These are phyloP conservation scores for Aspergillus chevalieri DNA, from an alignment of 2,329 filamentous ascomycete species.

Conservation along the genomic window DNA sequence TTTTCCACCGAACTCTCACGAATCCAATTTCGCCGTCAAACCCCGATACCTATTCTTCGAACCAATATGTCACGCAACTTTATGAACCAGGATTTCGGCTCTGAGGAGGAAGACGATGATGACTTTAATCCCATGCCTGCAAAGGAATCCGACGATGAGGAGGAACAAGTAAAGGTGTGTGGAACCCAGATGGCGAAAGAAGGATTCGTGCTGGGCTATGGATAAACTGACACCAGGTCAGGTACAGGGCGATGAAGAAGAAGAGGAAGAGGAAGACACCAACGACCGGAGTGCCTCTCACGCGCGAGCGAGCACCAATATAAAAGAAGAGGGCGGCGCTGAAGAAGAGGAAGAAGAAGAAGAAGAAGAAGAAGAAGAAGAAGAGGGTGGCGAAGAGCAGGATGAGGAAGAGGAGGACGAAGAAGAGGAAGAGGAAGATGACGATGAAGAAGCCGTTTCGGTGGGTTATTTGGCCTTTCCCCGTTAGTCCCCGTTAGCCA, in stretches of 20 bases:
- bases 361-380: conserved; percentile 35
- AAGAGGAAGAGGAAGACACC: conserved; percentile 37
- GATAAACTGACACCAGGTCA: conserved; percentile 10
- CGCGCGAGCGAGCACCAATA: conserved; percentile 28
- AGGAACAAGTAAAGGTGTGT: conserved; percentile 30
- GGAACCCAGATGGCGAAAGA: conserved; percentile 9
- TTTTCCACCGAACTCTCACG: not conserved
- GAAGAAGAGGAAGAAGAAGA: conserved; percentile 38
- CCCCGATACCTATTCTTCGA: not conserved
- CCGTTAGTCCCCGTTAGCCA: not conserved
- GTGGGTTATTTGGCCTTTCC: conserved; percentile 24
- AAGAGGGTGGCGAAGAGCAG: conserved; percentile 61
- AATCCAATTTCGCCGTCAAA: not conserved
- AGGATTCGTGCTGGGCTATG: conserved; percentile 17
- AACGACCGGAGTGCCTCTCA: conserved; percentile 42
- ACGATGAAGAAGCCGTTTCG: conserved; percentile 55
- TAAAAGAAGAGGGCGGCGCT: conserved; percentile 55
- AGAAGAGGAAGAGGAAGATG: conserved; percentile 43
- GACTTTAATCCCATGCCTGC: conserved; percentile 82
- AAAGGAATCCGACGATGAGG: conserved; percentile 67
- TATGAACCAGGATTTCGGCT: conserved; percentile 47
- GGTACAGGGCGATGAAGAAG: conserved; percentile 28
- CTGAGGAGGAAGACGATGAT: conserved; percentile 69
- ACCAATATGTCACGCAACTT: conserved; percentile 38
- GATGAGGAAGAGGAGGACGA: conserved; percentile 39